These are phyloP conservation scores for Candida methanosorbosa DNA, from an alignment of 805 yeast genomes.

Conservation along the genomic window DNA sequence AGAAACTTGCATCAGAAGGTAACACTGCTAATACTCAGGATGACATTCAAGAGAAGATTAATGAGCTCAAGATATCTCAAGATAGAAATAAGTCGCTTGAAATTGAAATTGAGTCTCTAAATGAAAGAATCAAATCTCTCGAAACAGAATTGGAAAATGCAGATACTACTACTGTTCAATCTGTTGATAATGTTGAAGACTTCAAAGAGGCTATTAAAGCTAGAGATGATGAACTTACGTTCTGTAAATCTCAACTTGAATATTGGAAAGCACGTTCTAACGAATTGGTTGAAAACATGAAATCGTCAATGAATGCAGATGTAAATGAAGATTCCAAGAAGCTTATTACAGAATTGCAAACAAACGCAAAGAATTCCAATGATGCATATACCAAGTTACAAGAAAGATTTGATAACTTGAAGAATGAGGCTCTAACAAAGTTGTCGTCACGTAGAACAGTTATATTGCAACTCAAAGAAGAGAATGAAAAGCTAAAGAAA, in stretches of 20 bases:
- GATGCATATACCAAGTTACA: conserved; percentile 5
- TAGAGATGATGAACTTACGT: conserved; percentile 38
- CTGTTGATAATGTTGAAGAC: conserved; percentile 8
- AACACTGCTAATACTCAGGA: conserved; percentile 13
- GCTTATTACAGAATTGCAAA: conserved; percentile 9
- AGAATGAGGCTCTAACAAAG: conserved; percentile 21
- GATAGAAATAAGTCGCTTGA: conserved; percentile 20
- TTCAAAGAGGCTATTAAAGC: conserved; percentile 28
- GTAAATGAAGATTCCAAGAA: conserved; percentile 17
- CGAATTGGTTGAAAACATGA: conserved; percentile 27
- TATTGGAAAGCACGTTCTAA: conserved; percentile 49
- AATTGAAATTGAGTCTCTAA: conserved; percentile 8
- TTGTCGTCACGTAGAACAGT: conserved; percentile 7
- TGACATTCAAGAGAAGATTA: conserved; percentile 18
- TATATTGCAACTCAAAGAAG: conserved; percentile 8
- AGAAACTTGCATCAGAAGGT: conserved; percentile 12
- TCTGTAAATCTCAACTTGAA: conserved; percentile 34
- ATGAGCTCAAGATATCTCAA: conserved; percentile 20
- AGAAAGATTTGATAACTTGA: conserved; percentile 20
- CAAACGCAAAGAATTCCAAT: conserved; percentile 4
- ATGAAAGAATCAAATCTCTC: conserved; percentile 2
- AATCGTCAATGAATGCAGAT: neutral
- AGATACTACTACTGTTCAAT: conserved; percentile 5
- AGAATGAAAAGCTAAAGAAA: conserved; percentile 4
- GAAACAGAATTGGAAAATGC: conserved; percentile 5